These are phyloP conservation scores for Grosmannia serpens DNA, from an alignment of 2,329 filamentous ascomycete species.

Conservation along the genomic window DNA sequence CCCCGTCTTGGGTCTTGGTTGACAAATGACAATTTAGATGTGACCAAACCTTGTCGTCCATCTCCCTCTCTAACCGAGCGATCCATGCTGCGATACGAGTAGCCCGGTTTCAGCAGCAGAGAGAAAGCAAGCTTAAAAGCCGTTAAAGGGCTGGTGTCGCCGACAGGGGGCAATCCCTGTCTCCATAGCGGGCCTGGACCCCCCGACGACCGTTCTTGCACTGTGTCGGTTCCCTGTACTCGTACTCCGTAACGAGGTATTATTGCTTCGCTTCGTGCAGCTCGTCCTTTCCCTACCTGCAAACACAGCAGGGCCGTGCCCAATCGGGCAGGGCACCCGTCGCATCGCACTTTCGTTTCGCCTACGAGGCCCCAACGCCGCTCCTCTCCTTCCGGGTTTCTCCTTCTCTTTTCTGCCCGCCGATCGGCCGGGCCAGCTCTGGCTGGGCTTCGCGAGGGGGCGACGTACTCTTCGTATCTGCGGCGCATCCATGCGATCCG, in stretches of 20 bases:
- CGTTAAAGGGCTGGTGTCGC: neutral
- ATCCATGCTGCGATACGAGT: neutral
- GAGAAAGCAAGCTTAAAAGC: neutral
- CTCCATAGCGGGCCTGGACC: too few species aligned
- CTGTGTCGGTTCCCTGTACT: neutral
- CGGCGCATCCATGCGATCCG: too few species aligned
- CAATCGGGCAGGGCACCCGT: neutral
- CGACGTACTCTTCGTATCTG: too few species aligned
- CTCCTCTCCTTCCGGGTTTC: too few species aligned
- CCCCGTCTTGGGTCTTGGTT: neutral
- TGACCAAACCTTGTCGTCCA: neutral
- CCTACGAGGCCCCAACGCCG: neutral
- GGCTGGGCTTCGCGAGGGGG: too few species aligned
- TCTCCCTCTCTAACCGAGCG: neutral
- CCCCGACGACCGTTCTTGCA: too few species aligned
- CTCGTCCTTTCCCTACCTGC: neutral
- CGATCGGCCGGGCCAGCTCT: too few species aligned
- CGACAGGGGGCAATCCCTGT: neutral
- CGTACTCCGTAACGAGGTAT: neutral
- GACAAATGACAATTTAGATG: neutral
- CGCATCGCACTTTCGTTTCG: neutral
- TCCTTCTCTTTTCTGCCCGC: too few species aligned
- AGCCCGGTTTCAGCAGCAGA: neutral
- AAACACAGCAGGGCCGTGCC: neutral
- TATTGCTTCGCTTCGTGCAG: neutral